phyloP scores from a whole-genome alignment of 164 flowering plant genomes.

The Cinnamomum chago region DNA sequence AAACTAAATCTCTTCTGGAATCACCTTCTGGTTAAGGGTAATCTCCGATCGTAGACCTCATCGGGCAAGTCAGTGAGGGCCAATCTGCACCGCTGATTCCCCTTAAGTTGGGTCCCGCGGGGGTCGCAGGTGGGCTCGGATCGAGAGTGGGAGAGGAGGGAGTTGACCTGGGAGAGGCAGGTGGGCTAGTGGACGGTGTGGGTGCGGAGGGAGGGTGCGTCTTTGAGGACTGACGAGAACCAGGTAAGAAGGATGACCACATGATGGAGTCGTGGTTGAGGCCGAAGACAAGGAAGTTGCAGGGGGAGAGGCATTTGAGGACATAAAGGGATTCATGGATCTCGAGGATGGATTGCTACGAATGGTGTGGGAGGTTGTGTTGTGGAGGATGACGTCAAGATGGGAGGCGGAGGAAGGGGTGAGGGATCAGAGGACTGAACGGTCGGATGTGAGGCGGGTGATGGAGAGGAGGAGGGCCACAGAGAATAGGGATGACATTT shows the following conservation, averaged over 20 bases:
- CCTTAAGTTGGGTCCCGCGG: constrained; percentile 18
- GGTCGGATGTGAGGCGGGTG: constrained; percentile 9
- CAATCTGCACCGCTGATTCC: constrained; percentile 43
- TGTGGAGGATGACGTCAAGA: constrained; percentile 31
- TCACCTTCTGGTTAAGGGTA: too few relatives aligned
- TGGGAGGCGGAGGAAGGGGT: constrained; percentile 6
- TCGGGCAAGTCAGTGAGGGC: constrained; percentile 46
- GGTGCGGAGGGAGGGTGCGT: constrained; percentile 43
- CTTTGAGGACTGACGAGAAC: constrained; percentile 45
- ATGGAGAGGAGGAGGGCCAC: constrained; percentile 15
- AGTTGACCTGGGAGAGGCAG: constrained; percentile 46
- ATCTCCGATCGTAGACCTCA: constrained; percentile 42
- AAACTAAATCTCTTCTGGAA: too few relatives aligned
- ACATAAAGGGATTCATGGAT: constrained; percentile 28
- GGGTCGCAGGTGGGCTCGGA: constrained; percentile 38
- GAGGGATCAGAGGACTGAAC: constrained; percentile 12
- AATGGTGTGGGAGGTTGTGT: constrained; percentile 26
- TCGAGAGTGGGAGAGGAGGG: constrained; percentile 29
- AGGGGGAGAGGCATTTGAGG: constrained; percentile 19
- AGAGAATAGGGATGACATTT: too few relatives aligned
- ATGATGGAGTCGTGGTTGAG: constrained; percentile 38
- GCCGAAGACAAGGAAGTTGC: constrained; percentile 47
- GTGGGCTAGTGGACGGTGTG: constrained; percentile 50
- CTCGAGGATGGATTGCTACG: constrained; percentile 29
- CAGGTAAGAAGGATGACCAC: constrained; percentile 51